These are phyloP conservation scores for Pseudoscleropodium purum DNA, from an alignment of 225 moss, liverwort and hornwort species.

Conservation along the genomic window DNA sequence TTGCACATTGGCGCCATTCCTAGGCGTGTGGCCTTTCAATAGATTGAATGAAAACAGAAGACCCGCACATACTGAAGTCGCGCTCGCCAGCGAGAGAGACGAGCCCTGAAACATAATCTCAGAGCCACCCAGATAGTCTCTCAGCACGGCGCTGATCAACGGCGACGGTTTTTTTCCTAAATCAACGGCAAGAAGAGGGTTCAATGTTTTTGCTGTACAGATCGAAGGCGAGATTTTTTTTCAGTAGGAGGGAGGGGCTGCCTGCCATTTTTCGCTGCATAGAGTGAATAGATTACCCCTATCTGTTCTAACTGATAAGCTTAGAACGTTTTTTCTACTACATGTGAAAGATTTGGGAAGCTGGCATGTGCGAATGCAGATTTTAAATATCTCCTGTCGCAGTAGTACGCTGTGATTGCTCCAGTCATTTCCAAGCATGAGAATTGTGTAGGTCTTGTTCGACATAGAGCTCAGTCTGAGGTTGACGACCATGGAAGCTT, in stretches of 20 bases:
- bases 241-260: background rate
- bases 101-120: background rate
- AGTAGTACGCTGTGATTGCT: background rate
- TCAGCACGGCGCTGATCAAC: background rate
- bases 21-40: too few relatives aligned
- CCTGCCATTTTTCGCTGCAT: too few relatives aligned
- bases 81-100: too few relatives aligned
- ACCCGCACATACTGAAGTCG: too few relatives aligned
- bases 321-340: background rate
- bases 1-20: too few relatives aligned
- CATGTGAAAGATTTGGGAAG: background rate
- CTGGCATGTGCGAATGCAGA: background rate
- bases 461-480: background rate
- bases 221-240: background rate
- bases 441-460: background rate
- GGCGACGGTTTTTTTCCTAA: too few relatives aligned
- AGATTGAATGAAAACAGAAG: too few relatives aligned
- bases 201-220: background rate
- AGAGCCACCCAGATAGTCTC: background rate
- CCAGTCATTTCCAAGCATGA: background rate
- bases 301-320: background rate
- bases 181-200: background rate
- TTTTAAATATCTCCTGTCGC: background rate
- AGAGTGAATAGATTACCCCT: background rate
- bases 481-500: background rate